Conservation (phyloP, 2,329 filamentous ascomycete species). For the Aspergillus fructus region DNA sequence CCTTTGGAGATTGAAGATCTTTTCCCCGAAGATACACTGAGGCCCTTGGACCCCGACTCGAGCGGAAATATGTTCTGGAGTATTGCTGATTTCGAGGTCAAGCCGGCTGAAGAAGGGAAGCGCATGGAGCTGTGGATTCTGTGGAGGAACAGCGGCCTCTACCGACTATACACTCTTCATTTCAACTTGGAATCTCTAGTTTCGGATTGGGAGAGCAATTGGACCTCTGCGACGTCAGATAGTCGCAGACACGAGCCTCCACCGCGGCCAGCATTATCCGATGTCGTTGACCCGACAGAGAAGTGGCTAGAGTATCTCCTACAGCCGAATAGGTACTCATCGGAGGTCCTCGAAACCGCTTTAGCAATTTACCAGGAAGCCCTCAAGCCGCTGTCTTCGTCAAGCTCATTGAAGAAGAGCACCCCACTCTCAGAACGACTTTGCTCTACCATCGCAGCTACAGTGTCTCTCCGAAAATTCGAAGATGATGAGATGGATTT, state of each 20-base stretch:
- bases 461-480: conserved; percentile 63
- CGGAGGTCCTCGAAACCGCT: conserved; percentile 77
- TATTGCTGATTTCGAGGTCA: conserved; percentile 71
- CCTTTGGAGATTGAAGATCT: conserved; percentile 67
- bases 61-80: conserved; percentile 77
- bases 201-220: conserved; percentile 64
- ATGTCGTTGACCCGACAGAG: conserved; percentile 70
- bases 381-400: conserved; percentile 40
- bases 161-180: conserved; percentile 70
- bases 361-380: conserved; percentile 76
- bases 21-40: conserved; percentile 62
- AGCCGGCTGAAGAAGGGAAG: conserved; percentile 53
- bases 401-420: conserved; percentile 46
- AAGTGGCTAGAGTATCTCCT: conserved; percentile 85
- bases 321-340: conserved; percentile 77
- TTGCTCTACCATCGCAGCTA: conserved; percentile 68
- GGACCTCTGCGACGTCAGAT: conserved; percentile 69
- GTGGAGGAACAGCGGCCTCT: conserved; percentile 82
- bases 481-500: conserved; percentile 69
- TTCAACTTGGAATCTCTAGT: conserved; percentile 67
- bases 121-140: conserved; percentile 69
- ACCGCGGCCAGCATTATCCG: conserved; percentile 60
- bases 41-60: conserved; percentile 62
- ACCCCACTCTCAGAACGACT: conserved; percentile 73
- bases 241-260: conserved; percentile 53